Conservation (phyloP, 768 basidiomycete genomes). For the Mycena pura region DNA sequence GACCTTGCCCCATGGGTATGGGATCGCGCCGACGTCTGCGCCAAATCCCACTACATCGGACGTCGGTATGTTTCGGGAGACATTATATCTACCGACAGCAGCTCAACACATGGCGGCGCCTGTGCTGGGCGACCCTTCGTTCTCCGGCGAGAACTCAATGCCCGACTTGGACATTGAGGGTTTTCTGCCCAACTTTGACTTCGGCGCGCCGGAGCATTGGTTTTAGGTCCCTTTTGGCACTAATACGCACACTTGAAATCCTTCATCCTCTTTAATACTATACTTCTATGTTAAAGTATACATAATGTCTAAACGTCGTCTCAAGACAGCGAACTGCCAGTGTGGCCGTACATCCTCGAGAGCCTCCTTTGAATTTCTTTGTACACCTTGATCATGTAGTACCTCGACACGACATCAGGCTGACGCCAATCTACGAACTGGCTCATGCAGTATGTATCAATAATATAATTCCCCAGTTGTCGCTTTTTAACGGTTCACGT, state of each 20-base stretch:
- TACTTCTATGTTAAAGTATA: neutral
- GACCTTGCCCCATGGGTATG: too few relatives aligned
- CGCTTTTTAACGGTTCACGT: neutral
- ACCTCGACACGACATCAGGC: too few relatives aligned
- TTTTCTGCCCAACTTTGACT: neutral
- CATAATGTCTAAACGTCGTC: neutral
- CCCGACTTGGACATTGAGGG: neutral
- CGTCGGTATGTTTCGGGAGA: too few relatives aligned
- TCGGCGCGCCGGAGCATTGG: neutral
- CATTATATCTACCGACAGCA: too few relatives aligned
- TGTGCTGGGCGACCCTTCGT: too few relatives aligned
- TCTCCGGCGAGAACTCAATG: neutral
- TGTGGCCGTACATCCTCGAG: neutral
- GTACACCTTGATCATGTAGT: too few relatives aligned
- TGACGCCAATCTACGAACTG: too few relatives aligned
- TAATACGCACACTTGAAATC: neutral
- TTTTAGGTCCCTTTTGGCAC: neutral
- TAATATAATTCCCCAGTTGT: too few relatives aligned
- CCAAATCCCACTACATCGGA: too few relatives aligned
- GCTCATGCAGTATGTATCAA: too few relatives aligned
- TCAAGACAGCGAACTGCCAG: neutral
- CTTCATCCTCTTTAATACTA: neutral
- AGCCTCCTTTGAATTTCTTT: neutral
- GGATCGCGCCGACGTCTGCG: too few relatives aligned
- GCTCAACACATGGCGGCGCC: too few relatives aligned